Conservation (phyloP, 495 filamentous ascomycete species). For the Penicillium pancosmium region DNA sequence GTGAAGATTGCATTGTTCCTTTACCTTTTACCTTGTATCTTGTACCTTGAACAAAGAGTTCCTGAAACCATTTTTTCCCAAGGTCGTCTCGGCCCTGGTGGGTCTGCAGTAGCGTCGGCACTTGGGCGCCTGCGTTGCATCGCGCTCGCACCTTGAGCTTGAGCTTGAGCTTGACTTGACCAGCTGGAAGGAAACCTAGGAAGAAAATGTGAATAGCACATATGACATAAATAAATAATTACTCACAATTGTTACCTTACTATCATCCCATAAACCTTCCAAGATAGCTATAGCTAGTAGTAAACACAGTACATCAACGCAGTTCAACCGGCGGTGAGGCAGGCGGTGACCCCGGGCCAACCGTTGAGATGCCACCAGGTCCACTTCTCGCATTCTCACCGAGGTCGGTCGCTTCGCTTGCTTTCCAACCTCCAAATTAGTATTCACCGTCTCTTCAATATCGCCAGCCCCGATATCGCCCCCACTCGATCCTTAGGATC, state of each 20-base stretch:
- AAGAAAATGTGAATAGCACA: no score
- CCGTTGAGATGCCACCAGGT: conserved; percentile 27
- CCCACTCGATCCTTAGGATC: neutral
- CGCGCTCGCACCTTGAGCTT: neutral
- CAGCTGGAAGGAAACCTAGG: no score
- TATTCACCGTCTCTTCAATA: neutral
- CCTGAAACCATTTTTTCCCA: neutral
- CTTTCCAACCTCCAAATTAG: conserved; percentile 5
- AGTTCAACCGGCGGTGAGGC: conserved; percentile 21
- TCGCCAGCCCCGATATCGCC: neutral
- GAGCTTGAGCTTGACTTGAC: neutral
- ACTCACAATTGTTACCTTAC: no score
- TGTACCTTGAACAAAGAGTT: neutral
- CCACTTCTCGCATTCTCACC: conserved; percentile 19
- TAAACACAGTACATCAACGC: neutral
- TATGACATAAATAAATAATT: no score
- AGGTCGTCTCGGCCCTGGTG: neutral
- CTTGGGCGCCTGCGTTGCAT: conserved; percentile 1
- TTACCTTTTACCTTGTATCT: neutral
- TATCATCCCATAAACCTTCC: no score
- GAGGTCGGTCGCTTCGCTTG: conserved; percentile 3
- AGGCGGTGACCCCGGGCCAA: conserved; percentile 28
- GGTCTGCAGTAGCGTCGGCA: conserved; percentile 2
- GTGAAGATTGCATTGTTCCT: conserved; percentile 14
- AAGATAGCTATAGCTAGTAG: neutral